Evolutionary conservation across 768 basidiomycete genomes (phyloP), one percentile per base, ranked within the genome.

Genomic region (Calocera viscosa): DNA sequence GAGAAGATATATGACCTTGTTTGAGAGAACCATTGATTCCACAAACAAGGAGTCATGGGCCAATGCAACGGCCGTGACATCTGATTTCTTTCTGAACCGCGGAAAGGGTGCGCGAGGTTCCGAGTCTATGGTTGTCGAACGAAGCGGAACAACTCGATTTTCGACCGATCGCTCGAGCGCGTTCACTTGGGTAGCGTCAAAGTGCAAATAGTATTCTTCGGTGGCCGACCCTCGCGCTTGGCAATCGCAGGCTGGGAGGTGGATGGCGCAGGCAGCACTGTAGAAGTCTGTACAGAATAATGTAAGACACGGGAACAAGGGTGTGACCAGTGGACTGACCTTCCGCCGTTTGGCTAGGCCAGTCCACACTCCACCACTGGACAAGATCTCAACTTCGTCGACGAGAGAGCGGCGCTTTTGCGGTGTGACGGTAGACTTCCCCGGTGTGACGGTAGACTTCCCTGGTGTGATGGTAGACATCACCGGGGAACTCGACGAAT

Each of bases 311-410:
- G n/a, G n/a, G n/a, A n/a, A n/a, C n/a, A n/a, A 38, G 7, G 14
- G 7, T 38, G 7, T 38, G 5, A 38, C 35, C 14, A 5, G 35
- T 5, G 35, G 14, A 38, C 35, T 5, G 14, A 14, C 53, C 53
- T 60, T 60, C 30, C 30, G 53, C 19, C 26, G 53, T 32, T 32
- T 60, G 10, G 53, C 53, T 5, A 11, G 14, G 2, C 53, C 53
- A 32, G 53, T 60, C 53, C 53, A 60, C 30, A 60, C 7, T 11
- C 53, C 53, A 10, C 53, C 53, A 32, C 53, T 60, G 53, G 53
- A 60, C 5, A 60, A 19, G 14, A 28, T 2, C 30, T 30, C 53
- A 28, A 10, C 53, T 10, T 60, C 53, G 53, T 32, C 30, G 10
- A 2, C 53, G 2, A 16, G 16, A 11, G 30, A 60, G 26, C 26